These are phyloP conservation scores for Globisporangium megalacanthum DNA, from an alignment of 352 stramenopile genomes.

Conservation along the genomic window DNA sequence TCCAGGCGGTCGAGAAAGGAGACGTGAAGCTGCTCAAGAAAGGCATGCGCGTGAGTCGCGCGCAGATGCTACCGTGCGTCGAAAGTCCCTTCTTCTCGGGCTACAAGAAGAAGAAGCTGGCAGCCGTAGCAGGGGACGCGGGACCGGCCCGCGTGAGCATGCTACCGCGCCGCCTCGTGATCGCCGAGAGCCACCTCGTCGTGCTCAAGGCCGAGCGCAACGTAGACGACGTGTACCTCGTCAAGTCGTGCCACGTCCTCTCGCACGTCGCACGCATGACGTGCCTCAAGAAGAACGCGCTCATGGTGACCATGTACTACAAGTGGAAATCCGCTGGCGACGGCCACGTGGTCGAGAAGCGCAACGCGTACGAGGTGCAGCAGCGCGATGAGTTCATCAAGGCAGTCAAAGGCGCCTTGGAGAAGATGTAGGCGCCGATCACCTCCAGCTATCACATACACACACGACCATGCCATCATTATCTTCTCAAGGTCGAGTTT, in stretches of 20 bases:
- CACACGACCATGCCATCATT: not conserved
- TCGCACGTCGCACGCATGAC: conserved; percentile 78
- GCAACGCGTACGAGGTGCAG: conserved; percentile 82
- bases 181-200: conserved; percentile 70
- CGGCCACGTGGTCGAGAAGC: conserved; percentile 42
- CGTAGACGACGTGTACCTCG: conserved; percentile 64
- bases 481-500: not conserved
- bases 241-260: conserved; percentile 75
- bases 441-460: not conserved
- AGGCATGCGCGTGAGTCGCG: conserved; percentile 61
- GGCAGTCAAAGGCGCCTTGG: conserved; percentile 73
- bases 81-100: conserved; percentile 76
- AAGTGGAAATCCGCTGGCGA: conserved; percentile 46
- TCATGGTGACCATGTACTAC: conserved; percentile 88
- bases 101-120: conserved; percentile 77
- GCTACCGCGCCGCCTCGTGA: conserved; percentile 52
- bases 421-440: conserved; percentile 49
- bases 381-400: conserved; percentile 86
- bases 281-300: conserved; percentile 84
- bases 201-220: conserved; percentile 71
- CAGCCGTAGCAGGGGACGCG: not conserved
- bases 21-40: conserved; percentile 45
- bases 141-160: conserved; percentile 24
- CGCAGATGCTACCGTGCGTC: conserved; percentile 63
- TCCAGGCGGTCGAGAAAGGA: conserved; percentile 55